Evolutionary conservation across 441 rosid species (phyloP).

Genomic region (Euphorbia schlechtendalii): DNA sequence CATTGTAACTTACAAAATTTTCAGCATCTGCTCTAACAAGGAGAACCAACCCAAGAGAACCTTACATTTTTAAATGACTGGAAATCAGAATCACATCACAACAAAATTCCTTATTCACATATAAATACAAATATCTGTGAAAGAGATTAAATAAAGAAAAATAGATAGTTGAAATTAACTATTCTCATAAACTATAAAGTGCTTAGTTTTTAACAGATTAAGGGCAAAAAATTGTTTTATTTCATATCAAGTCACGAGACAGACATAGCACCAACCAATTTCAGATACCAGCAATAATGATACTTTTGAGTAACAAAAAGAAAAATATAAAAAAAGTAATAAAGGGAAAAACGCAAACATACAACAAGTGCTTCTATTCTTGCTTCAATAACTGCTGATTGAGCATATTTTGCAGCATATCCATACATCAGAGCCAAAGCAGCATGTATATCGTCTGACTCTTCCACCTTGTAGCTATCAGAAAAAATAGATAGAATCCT

Average conservation of each 20-base stretch:
- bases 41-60: background rate
- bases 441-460: constrained; percentile 98
- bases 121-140: background rate
- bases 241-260: constrained; percentile 2
- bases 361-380: constrained; percentile 98
- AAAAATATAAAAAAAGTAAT: constrained; percentile 8
- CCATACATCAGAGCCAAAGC: constrained; percentile 99
- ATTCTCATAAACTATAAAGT: background rate
- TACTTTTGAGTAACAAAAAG: background rate
- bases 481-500: constrained; percentile 87
- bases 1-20: background rate
- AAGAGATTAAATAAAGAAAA: background rate
- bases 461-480: constrained; percentile 71
- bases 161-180: background rate
- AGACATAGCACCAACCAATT: background rate
- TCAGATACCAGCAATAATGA: background rate
- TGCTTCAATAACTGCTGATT: constrained; percentile 95
- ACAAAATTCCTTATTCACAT: background rate
- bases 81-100: background rate
- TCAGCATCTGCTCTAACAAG: background rate
- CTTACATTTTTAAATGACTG: background rate
- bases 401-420: constrained; percentile 99
- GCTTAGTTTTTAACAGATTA: background rate
- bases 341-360: constrained; percentile 33
- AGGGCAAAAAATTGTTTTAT: background rate